A percentile compares a stretch with the other conserved stretches of the same genome.
Evolutionary conservation across 331 rosid species (phyloP).

Genomic region (Acacia concinna): DNA sequence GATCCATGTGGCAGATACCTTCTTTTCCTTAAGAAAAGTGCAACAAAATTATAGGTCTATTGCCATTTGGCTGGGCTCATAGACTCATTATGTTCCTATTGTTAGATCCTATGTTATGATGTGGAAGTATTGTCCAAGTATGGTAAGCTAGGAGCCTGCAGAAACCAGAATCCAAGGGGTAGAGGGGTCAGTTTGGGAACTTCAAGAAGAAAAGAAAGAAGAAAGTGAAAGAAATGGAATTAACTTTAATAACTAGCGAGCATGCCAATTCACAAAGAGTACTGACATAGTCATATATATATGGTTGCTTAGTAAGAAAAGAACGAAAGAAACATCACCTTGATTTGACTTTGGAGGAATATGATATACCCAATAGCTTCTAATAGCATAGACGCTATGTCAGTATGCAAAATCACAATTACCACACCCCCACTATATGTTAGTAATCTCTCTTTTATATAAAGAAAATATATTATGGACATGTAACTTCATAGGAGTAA

Average conservation of each 20-base stretch:
- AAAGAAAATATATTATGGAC: neutral
- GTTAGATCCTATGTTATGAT: slow-evolving; percentile 54
- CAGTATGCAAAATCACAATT: slow-evolving; percentile 84
- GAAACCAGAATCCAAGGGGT: neutral
- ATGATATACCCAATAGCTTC: slow-evolving; percentile 98
- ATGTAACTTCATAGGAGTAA: neutral
- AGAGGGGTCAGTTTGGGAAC: slow-evolving; percentile 32
- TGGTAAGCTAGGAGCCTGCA: slow-evolving; percentile 94
- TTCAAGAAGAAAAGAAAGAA: slow-evolving; percentile 35
- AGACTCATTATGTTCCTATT: too few species aligned
- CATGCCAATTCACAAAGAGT: slow-evolving; percentile 18
- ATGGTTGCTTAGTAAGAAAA: slow-evolving; percentile 55
- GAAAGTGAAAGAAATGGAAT: slow-evolving; percentile 27
- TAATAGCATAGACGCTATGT: slow-evolving; percentile 99
- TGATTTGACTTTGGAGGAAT: slow-evolving; percentile 99
- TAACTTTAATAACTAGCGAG: slow-evolving; percentile 36
- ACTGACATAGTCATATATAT: slow-evolving; percentile 34
- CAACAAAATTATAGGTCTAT: too few species aligned
- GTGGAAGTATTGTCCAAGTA: slow-evolving; percentile 76
- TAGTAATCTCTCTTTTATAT: neutral
- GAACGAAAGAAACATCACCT: slow-evolving; percentile 68
- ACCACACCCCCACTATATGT: slow-evolving; percentile 33
- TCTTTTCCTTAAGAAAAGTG: too few species aligned
- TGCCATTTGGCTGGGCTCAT: too few species aligned
- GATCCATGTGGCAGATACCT: too few species aligned